Evolutionary conservation across 2,329 filamentous ascomycete species (phyloP).

Genomic region (Pestalotiopsis sp.): DNA sequence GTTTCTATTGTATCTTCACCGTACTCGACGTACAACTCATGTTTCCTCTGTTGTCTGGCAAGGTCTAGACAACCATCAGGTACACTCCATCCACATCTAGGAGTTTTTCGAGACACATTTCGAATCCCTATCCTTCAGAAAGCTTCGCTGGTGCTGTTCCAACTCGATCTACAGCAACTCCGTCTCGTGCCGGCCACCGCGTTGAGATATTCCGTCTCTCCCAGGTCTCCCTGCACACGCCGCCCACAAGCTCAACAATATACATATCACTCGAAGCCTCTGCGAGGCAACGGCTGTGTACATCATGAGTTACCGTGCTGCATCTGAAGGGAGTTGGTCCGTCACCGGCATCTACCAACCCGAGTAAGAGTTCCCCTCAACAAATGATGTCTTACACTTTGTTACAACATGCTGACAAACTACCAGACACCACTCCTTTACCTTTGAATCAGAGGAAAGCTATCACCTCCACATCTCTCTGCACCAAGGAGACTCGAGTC

Average conservation of each 20-base stretch:
- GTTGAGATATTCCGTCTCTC: neutral
- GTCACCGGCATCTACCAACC: neutral
- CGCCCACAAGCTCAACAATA: neutral
- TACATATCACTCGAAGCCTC: neutral
- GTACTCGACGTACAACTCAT: neutral
- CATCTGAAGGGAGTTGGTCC: neutral
- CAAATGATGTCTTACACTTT: neutral
- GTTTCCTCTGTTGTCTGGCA: neutral
- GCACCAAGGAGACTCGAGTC: neutral
- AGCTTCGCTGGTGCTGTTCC: neutral
- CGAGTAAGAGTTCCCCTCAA: neutral
- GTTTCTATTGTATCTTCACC: neutral
- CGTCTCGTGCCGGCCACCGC: neutral
- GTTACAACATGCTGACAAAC: neutral
- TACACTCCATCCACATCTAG: neutral
- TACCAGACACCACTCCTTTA: neutral
- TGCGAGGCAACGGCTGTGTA: neutral
- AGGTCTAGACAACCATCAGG: neutral
- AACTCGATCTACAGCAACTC: neutral
- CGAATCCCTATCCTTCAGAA: neutral
- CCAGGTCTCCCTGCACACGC: neutral
- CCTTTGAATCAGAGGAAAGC: neutral
- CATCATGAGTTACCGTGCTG: neutral
- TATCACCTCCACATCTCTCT: neutral
- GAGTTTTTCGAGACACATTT: neutral